Evolutionary conservation across 805 yeast species (phyloP).

Genomic region (Candida ficus): DNA sequence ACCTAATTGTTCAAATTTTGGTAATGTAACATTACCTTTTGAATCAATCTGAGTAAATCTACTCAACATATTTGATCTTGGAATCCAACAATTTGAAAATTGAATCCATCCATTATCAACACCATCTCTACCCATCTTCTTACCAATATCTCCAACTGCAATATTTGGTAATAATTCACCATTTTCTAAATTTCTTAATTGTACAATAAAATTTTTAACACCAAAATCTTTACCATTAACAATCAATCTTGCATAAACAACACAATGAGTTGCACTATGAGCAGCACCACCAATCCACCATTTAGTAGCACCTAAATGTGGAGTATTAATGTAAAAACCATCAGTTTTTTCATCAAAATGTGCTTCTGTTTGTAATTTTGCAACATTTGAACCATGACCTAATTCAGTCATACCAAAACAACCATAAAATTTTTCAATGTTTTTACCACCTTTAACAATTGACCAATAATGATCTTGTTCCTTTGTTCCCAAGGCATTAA

Average conservation of each 20-base stretch:
- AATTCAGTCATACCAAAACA: slow-evolving; percentile 92
- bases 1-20: slow-evolving; percentile 82
- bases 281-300: slow-evolving; percentile 99
- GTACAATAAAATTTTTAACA: slow-evolving; percentile 93
- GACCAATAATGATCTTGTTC: slow-evolving; percentile 85
- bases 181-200: slow-evolving; percentile 74
- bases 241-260: slow-evolving; percentile 76
- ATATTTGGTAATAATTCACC: slow-evolving; percentile 67
- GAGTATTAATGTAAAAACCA: slow-evolving; percentile 74
- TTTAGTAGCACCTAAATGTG: slow-evolving; percentile 87
- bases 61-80: slow-evolving; percentile 76
- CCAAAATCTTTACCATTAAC: slow-evolving; percentile 85
- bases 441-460: slow-evolving; percentile 53
- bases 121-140: slow-evolving; percentile 94
- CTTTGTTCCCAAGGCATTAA: slow-evolving; percentile 81
- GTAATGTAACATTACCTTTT: slow-evolving; percentile 59
- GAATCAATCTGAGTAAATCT: slow-evolving; percentile 67
- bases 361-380: slow-evolving; percentile 86
- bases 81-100: slow-evolving; percentile 76
- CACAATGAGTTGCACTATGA: slow-evolving; percentile 83
- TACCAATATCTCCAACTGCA: slow-evolving; percentile 85
- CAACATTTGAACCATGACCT: slow-evolving; percentile 92
- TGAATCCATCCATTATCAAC: slow-evolving; percentile 97
- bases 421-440: slow-evolving; percentile 59
- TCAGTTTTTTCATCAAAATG: slow-evolving; percentile 62